phyloP scores from a whole-genome alignment of 352 stramenopile genomes.

The Pythium vanterpoolii region DNA sequence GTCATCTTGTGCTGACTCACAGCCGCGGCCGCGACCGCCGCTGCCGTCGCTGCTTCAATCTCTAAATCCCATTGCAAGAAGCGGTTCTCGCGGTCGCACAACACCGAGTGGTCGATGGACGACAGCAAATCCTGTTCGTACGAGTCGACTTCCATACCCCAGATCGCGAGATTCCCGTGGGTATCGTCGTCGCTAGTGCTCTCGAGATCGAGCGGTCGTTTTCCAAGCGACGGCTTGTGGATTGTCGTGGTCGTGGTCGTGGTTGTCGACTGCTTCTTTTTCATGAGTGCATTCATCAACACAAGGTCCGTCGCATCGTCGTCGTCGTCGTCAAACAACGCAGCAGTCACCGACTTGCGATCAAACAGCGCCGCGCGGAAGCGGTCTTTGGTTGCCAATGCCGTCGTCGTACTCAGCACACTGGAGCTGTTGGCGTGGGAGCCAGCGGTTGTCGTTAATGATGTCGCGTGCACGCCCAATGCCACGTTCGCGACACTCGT shows the following conservation, averaged over 20 bases:
- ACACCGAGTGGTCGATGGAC: conserved; percentile 74
- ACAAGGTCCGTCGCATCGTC: conserved; percentile 15
- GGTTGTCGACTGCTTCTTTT: conserved; percentile 9
- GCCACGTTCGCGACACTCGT: not conserved
- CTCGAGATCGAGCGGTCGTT: conserved; percentile 17
- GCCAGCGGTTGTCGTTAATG: not conserved
- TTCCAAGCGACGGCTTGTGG: no score
- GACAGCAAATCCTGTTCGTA: conserved; percentile 70
- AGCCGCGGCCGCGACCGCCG: conserved; percentile 26
- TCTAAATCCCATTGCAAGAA: conserved; percentile 77
- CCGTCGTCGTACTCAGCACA: conserved; percentile 16
- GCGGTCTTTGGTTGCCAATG: conserved; percentile 3
- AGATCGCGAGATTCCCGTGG: conserved; percentile 40
- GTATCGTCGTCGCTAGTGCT: conserved; percentile 34
- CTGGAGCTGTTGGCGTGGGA: conserved; percentile 28
- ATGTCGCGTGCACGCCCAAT: conserved; percentile 1
- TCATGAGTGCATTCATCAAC: conserved; percentile 16
- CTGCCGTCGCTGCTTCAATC: conserved; percentile 36
- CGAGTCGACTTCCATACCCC: conserved; percentile 67
- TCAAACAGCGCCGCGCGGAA: conserved; percentile 11
- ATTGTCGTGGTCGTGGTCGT: conserved; percentile 29
- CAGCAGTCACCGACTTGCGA: conserved; percentile 18
- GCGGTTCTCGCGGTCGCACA: conserved; percentile 80
- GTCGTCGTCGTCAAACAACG: conserved; percentile 9
- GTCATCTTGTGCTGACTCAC: conserved; percentile 8